phyloP scores from a whole-genome alignment of 805 yeast species.

The Zygotorulaspora danielsina region DNA sequence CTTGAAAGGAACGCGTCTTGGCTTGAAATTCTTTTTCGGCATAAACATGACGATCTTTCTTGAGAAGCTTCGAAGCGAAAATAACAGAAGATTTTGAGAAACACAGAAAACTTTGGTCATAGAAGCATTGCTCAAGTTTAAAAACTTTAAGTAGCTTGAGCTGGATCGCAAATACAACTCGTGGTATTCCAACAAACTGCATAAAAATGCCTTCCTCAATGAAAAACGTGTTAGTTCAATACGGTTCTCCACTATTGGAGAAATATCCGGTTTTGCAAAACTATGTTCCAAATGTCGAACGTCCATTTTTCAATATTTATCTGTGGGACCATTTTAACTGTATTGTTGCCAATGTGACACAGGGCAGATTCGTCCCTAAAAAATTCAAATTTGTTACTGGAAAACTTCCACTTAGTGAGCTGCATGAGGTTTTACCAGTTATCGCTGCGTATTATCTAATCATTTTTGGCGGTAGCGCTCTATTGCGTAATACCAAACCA shows the following conservation, averaged over 20 bases:
- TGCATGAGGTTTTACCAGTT: slow-evolving; percentile 52
- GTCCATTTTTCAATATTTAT: slow-evolving; percentile 35
- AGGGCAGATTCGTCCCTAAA: slow-evolving; percentile 30
- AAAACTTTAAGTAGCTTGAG: neutral
- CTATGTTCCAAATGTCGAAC: slow-evolving; percentile 31
- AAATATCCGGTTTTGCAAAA: slow-evolving; percentile 20
- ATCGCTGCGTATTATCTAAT: slow-evolving; percentile 70
- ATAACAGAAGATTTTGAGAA: neutral
- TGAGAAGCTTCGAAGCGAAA: no score
- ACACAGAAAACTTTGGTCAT: neutral
- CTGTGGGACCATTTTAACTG: slow-evolving; percentile 32
- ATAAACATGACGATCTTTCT: neutral
- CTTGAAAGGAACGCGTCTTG: neutral
- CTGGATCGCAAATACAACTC: no score
- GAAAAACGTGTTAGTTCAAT: slow-evolving; percentile 12
- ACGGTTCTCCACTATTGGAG: slow-evolving; percentile 21
- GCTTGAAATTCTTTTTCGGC: neutral
- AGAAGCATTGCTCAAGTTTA: no score
- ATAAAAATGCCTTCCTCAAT: no score
- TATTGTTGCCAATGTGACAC: slow-evolving; percentile 18
- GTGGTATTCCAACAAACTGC: no score
- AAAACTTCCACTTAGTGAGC: slow-evolving; percentile 63
- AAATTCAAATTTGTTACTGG: slow-evolving; percentile 65
- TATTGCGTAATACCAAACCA: slow-evolving; percentile 57
- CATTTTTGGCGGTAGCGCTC: slow-evolving; percentile 78